Evolutionary conservation across 148 eudicot genomes (phyloP).

Genomic region (Pharnaceum exiguum): DNA sequence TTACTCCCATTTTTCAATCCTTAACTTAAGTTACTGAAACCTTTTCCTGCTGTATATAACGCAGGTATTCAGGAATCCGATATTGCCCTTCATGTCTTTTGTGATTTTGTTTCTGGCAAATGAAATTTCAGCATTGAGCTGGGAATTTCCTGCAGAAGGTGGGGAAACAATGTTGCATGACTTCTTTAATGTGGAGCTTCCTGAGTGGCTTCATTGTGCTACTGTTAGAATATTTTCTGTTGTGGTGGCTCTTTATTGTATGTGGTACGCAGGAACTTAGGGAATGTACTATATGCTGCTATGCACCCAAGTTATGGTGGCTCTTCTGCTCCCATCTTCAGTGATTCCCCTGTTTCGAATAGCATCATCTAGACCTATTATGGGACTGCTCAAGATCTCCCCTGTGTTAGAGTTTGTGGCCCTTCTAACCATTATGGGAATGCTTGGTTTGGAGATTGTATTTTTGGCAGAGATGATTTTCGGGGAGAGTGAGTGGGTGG

Average conservation of each 20-base stretch:
- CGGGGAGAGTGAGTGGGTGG: constrained; percentile 83
- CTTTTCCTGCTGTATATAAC: constrained; percentile 2
- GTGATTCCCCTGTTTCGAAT: constrained; percentile 85
- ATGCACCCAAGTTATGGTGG: constrained; percentile 75
- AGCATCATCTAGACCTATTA: constrained; percentile 67
- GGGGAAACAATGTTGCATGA: constrained; percentile 58
- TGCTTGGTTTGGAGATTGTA: constrained; percentile 63
- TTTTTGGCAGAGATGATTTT: constrained; percentile 84
- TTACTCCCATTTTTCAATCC: not conserved
- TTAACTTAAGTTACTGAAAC: not conserved
- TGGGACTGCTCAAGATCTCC: constrained; percentile 75
- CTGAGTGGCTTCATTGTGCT: constrained; percentile 89
- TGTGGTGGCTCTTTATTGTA: constrained; percentile 61
- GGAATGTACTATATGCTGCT: constrained; percentile 78
- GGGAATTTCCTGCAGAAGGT: constrained; percentile 61
- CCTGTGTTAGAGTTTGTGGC: constrained; percentile 62
- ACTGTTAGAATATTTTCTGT: constrained; percentile 70
- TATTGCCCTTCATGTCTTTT: constrained; percentile 48
- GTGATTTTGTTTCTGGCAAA: constrained; percentile 60
- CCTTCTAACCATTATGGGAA: constrained; percentile 55
- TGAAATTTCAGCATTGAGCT: constrained; percentile 64
- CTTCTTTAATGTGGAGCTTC: constrained; percentile 67
- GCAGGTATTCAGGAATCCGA: constrained; percentile 67
- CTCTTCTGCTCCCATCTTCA: constrained; percentile 81
- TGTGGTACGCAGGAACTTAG: constrained; percentile 82